Evolutionary conservation across 352 stramenopile species (phyloP), one percentile per base, ranked within the genome.

Genomic region (Stramenopiles sp.): DNA sequence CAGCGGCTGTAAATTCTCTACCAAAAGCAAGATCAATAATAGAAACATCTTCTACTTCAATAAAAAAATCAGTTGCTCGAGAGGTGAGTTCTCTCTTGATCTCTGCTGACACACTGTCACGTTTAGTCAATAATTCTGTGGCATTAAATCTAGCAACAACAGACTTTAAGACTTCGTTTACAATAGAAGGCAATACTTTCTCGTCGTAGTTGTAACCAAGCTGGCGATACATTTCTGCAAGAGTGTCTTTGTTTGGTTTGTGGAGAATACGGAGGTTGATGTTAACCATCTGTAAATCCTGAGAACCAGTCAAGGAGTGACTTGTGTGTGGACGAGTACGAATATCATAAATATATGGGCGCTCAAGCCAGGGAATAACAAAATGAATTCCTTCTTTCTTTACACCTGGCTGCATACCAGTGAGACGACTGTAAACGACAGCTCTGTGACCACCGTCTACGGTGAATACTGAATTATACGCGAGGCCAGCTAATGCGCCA

Each of bases 251-350:
- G 37, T 91, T 62, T 28, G 87, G 87, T 48, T 74, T 59, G 52
- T 80, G 72, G 21, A 79, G 66, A 36, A 93, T 79, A 63, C 85
- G 69, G 38, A 99, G 60, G 49, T 81, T 91, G 53, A 99, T 93
- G 61, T 95, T 95, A 22, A 97, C 87, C 62, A 89, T 96, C 59
- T 99, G 87, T 50, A 99, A 58, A 67, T 99, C 87, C 63, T 95
- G 96, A 15, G 87, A 97, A 50, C 83, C 71, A 39, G 77, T 92
- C 49, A 66, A 61, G 41, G 70, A 78, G 48, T 71, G 85, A 53
- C 98, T 94, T 49, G 92, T 74, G 36, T 79, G 66, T 36, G 86
- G 83, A 48, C 83, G 86, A 22, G 76, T 88, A 46, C 86, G 72
- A 44, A 99, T 71, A 55, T 97, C 85, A 34, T 96, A 76, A 46